Evolutionary conservation across 805 yeast genomes (phyloP), one percentile per base, ranked within the genome.

Genomic region (Trichomonascus vanleenenianus): DNA sequence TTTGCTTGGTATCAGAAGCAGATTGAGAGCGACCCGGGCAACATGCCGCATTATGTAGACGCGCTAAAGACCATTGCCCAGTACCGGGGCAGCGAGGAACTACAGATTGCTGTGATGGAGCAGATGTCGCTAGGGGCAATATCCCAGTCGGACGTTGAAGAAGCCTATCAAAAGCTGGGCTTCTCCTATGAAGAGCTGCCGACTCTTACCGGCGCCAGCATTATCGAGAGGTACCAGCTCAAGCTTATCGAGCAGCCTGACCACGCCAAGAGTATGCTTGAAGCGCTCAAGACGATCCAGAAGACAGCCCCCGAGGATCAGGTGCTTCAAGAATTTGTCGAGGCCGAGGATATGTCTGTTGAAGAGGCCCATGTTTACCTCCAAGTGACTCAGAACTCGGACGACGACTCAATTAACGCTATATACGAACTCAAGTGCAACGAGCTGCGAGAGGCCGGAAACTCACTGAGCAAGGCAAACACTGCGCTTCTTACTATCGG

Each of bases 391-490:
- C 68, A 71, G 1, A 62, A 69, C 0, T 76, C 79, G 11, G 82
- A 76, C 48, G 85, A 81, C 57, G 93, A 85, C 50, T 78, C 84
- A 38, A 75, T 86, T 2, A 71, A 79, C 25, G 83, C 94, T 1
- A 89, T 94, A 0, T 84, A 77, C 56, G 80, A 83, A 47, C 70
- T 83, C 37, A 79, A 79, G 31, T 14, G n/a, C 48, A 56, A 72
- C 1, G 94, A 85, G 7, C 38, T 41, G 19, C 47, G 48, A 9
- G 56, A 44, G 15, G 47, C 34, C 9, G 49, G 46, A 30, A 39
- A 36, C 10, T 56, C 47, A 9, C 14, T 48, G 8, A 42, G 47
- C 4, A 50, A 46, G 38, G 33, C 36, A 44, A 22, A 22, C 27
- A 42, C 5, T 16, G 65, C 68, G 2, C 47, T 65, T 18, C 39